These are phyloP conservation scores for Kazachstania psychrophila DNA, from an alignment of 805 yeast genomes.

Conservation along the genomic window DNA sequence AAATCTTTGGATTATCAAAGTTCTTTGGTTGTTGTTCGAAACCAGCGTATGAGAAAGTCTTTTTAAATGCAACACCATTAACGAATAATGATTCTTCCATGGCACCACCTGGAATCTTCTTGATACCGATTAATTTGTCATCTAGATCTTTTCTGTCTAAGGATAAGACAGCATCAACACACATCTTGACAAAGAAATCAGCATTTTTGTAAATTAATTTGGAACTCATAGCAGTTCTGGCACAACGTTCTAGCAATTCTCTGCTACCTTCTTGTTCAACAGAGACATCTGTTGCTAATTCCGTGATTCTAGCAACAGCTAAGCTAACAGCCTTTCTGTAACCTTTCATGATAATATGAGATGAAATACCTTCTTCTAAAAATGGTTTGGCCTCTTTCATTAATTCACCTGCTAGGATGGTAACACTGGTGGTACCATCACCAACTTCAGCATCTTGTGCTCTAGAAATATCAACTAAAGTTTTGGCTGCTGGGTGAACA, in stretches of 20 bases:
- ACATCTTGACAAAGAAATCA: slow-evolving; percentile 88
- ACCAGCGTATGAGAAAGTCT: slow-evolving; percentile 96
- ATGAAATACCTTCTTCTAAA: slow-evolving; percentile 92
- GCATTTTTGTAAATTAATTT: slow-evolving; percentile 84
- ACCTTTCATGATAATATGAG: slow-evolving; percentile 82
- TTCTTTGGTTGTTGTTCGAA: slow-evolving; percentile 96
- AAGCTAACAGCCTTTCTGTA: slow-evolving; percentile 71
- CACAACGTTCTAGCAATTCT: slow-evolving; percentile 79
- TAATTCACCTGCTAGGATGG: slow-evolving; percentile 88
- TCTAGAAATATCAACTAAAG: slow-evolving; percentile 85
- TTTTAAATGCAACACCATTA: slow-evolving; percentile 93
- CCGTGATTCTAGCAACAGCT: slow-evolving; percentile 65
- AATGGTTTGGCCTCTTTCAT: slow-evolving; percentile 83
- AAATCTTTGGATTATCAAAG: slow-evolving; percentile 69
- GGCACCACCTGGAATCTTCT: slow-evolving; percentile 91
- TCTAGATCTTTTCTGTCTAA: slow-evolving; percentile 80
- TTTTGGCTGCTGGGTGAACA: slow-evolving; percentile 97
- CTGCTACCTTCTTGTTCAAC: slow-evolving; percentile 44
- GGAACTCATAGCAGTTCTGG: slow-evolving; percentile 95
- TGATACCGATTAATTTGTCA: slow-evolving; percentile 85
- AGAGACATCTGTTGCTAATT: slow-evolving; percentile 63
- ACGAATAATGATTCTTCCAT: slow-evolving; percentile 87
- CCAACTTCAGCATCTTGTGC: slow-evolving; percentile 98
- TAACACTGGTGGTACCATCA: slow-evolving; percentile 95
- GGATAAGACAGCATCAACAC: slow-evolving; percentile 86